Conservation (phyloP, 2,329 filamentous ascomycete species). For the Exophiala sideris region DNA sequence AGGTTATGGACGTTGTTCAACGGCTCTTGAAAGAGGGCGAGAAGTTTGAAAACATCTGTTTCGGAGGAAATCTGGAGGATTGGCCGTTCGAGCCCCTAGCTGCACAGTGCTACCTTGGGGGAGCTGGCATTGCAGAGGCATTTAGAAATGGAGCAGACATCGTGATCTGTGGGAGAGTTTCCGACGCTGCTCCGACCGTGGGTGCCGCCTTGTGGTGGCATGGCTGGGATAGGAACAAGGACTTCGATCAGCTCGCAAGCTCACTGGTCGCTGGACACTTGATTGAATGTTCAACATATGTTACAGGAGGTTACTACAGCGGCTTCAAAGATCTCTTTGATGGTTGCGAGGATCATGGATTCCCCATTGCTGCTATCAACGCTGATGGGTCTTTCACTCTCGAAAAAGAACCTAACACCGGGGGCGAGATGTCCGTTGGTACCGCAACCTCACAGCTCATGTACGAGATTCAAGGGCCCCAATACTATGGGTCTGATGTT, state of each 20-base stretch:
- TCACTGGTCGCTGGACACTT: slow-evolving; percentile 36
- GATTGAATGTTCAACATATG: slow-evolving; percentile 40
- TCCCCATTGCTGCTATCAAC: slow-evolving; percentile 44
- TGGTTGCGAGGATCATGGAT: slow-evolving; percentile 28
- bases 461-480: slow-evolving; percentile 49
- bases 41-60: not conserved
- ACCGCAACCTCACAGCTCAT: slow-evolving; percentile 49
- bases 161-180: slow-evolving; percentile 40
- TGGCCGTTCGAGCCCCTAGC: slow-evolving; percentile 26
- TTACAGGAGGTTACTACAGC: slow-evolving; percentile 42
- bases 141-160: slow-evolving; percentile 40
- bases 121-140: slow-evolving; percentile 35
- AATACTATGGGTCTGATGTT: slow-evolving; percentile 57
- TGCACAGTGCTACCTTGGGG: slow-evolving; percentile 35
- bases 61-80: slow-evolving; percentile 14
- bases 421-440: slow-evolving; percentile 43
- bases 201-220: slow-evolving; percentile 41
- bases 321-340: slow-evolving; percentile 36
- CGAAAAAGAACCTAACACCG: slow-evolving; percentile 37
- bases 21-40: no score
- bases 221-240: slow-evolving; percentile 35
- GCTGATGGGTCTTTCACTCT: slow-evolving; percentile 39
- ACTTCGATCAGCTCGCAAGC: slow-evolving; percentile 37
- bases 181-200: slow-evolving; percentile 41
- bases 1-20: slow-evolving; percentile 28